Conservation (phyloP, 805 yeast species). For the Candida easanensis region DNA sequence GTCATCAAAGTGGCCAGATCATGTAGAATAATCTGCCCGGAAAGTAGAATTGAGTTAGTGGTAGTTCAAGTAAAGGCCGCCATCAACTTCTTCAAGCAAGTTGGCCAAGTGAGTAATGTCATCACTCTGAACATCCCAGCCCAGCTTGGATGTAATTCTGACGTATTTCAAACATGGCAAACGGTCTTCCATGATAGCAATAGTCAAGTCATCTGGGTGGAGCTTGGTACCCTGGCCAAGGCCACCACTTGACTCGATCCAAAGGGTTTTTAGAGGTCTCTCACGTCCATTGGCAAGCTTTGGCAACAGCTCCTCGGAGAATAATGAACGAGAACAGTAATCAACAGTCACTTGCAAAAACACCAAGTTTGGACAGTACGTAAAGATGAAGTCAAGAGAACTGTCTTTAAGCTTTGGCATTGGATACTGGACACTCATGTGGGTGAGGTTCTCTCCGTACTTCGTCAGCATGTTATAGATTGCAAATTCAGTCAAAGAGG, state of each 20-base stretch:
- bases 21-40: no score
- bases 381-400: slow-evolving; percentile 70
- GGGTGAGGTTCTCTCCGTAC: slow-evolving; percentile 63
- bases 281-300: slow-evolving; percentile 23
- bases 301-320: slow-evolving; percentile 42
- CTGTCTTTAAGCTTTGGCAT: slow-evolving; percentile 74
- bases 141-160: slow-evolving; percentile 69
- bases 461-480: slow-evolving; percentile 57
- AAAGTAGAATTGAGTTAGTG: slow-evolving; percentile 14
- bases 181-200: slow-evolving; percentile 77
- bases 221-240: slow-evolving; percentile 79
- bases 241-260: slow-evolving; percentile 82
- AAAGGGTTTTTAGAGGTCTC: slow-evolving; percentile 57
- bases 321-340: slow-evolving; percentile 54
- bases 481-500: slow-evolving; percentile 64
- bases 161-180: slow-evolving; percentile 65
- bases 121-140: slow-evolving; percentile 74
- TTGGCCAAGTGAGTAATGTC: slow-evolving; percentile 63
- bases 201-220: slow-evolving; percentile 84
- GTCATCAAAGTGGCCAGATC: no score
- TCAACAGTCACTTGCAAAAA: slow-evolving; percentile 74
- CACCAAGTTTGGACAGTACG: slow-evolving; percentile 70
- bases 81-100: slow-evolving; percentile 70
- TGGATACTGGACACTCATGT: slow-evolving; percentile 76
- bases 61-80: slow-evolving; percentile 64